Evolutionary conservation across 495 filamentous ascomycete genomes (phyloP).

Genomic region (Neurospora hispaniola): DNA sequence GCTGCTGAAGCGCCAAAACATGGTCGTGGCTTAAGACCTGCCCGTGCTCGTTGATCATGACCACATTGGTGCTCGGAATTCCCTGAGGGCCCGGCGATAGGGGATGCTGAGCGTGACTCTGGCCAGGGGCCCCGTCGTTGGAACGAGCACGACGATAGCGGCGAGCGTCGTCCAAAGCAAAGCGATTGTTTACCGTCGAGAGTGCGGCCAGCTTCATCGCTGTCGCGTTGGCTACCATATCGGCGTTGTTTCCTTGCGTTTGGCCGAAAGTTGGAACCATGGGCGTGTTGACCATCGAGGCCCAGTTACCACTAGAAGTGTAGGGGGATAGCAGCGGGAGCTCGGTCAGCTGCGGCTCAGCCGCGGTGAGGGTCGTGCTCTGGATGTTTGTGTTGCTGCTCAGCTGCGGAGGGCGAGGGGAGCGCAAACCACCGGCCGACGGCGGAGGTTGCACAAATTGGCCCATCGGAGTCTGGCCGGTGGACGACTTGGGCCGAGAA

Average conservation of each 20-base stretch:
- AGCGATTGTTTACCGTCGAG: conserved; percentile 96
- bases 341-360: conserved; percentile 53
- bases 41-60: conserved; percentile 88
- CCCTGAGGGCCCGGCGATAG: conserved; percentile 34
- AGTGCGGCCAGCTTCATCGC: conserved; percentile 97
- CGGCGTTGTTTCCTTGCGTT: conserved; percentile 52
- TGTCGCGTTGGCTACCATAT: conserved; percentile 98
- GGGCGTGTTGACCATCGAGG: conserved; percentile 95
- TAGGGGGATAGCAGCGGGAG: conserved; percentile 87
- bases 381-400: conserved; percentile 62
- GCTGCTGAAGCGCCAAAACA: conserved; percentile 73
- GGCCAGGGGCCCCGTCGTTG: conserved; percentile 59
- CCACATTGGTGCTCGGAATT: conserved; percentile 56
- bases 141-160: conserved; percentile 89
- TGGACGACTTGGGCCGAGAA: conserved; percentile 80
- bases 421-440: conserved; percentile 72
- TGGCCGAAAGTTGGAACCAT: conserved; percentile 78
- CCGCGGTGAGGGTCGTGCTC: conserved; percentile 67
- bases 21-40: conserved; percentile 79
- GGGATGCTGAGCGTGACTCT: conserved; percentile 22
- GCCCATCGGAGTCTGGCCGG: conserved; percentile 83
- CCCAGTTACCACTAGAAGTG: conserved; percentile 83
- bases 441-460: conserved; percentile 84
- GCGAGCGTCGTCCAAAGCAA: conserved; percentile 89
- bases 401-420: conserved; percentile 57